These are phyloP conservation scores for Eucalyptus pauciflora DNA, from an alignment of 345 rosid species.

Conservation along the genomic window DNA sequence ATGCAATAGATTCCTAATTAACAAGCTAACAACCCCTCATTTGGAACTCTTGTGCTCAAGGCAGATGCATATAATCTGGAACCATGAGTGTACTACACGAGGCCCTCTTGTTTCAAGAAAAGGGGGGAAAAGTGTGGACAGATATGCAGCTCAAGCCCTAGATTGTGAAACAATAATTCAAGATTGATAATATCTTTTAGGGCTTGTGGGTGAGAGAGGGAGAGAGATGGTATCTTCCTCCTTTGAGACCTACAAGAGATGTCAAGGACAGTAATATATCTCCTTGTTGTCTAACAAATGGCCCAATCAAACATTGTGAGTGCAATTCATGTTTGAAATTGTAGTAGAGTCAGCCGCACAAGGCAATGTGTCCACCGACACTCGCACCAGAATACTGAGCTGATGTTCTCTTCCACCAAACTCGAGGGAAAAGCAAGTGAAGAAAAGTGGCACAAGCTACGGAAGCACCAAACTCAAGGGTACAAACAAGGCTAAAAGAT, in stretches of 20 bases:
- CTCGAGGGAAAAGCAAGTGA: background rate
- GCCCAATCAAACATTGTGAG: background rate
- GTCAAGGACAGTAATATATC: background rate
- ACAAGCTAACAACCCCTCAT: background rate
- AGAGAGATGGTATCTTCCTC: background rate
- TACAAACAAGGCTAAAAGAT: background rate
- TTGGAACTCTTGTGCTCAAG: background rate
- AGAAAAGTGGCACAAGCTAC: background rate
- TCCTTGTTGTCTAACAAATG: background rate
- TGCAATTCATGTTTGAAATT: background rate
- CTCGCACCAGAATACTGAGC: background rate
- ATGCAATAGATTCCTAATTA: background rate
- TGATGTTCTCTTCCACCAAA: background rate
- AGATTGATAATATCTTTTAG: background rate
- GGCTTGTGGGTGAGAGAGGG: background rate
- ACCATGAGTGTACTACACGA: background rate
- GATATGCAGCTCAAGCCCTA: background rate
- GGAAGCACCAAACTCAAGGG: background rate
- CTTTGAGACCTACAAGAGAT: background rate
- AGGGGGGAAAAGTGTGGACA: background rate
- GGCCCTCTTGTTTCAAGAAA: background rate
- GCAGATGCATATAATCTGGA: background rate
- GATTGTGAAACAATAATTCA: background rate
- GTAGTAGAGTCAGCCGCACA: background rate
- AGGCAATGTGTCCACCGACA: background rate